Evolutionary conservation across 176 grass and related monocot species (phyloP).

Genomic region (Zea luxurians): DNA sequence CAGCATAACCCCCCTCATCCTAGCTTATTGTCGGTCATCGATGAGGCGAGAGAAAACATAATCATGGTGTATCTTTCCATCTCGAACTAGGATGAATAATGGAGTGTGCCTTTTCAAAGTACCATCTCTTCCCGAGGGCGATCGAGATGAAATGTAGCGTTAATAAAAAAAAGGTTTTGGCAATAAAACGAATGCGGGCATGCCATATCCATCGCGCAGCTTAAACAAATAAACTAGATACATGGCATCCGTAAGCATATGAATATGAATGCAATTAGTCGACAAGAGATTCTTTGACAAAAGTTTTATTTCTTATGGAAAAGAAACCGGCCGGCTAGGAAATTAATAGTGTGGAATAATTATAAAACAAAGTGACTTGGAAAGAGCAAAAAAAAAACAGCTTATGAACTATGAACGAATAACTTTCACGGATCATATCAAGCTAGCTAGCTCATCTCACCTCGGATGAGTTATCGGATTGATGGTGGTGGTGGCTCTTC

Average conservation of each 20-base stretch:
- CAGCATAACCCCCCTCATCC: conserved; percentile 6
- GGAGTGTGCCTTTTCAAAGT: conserved; percentile 29
- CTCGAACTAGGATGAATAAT: conserved; percentile 31
- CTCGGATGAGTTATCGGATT: conserved; percentile 84
- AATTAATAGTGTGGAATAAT: not conserved
- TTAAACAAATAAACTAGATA: not conserved
- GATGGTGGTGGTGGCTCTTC: conserved; percentile 50
- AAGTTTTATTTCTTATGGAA: not conserved
- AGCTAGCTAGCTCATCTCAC: conserved; percentile 38
- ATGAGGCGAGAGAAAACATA: conserved; percentile 1
- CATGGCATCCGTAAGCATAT: not conserved
- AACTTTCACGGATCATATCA: not conserved
- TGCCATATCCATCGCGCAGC: not conserved
- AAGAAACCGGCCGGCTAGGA: not conserved
- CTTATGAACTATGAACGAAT: not conserved
- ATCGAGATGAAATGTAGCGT: conserved; percentile 18
- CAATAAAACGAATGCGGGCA: not conserved
- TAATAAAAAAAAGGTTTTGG: not conserved
- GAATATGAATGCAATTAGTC: not conserved
- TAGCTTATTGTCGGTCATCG: conserved; percentile 14
- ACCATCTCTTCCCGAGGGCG: conserved; percentile 25
- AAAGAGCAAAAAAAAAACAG: conserved; percentile 2
- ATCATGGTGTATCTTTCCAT: conserved; percentile 37
- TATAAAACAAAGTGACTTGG: not conserved
- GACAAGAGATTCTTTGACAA: not conserved